Conservation (phyloP, 2,329 filamentous ascomycete species). For the Raffaelea ambrosiae region DNA sequence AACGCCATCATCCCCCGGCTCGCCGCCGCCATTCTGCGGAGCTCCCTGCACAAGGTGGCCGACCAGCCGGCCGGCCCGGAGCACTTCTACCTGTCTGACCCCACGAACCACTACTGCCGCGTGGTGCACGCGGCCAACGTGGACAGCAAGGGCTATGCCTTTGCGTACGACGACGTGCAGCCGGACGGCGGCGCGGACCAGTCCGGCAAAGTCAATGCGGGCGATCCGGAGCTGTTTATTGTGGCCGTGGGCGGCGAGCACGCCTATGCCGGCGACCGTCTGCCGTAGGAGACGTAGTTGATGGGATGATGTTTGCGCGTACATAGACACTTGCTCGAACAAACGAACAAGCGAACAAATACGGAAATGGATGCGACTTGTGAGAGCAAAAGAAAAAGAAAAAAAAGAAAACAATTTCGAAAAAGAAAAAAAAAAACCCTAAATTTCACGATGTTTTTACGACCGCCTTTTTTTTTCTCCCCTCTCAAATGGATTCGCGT, state of each 20-base stretch:
- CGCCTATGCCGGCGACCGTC: slow-evolving; percentile 17
- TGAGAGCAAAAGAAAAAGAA: neutral
- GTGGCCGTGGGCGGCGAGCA: slow-evolving; percentile 39
- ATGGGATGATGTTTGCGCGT: no score
- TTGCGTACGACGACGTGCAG: slow-evolving; percentile 54
- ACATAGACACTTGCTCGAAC: no score
- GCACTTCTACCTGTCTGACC: slow-evolving; percentile 28
- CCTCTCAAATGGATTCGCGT: no score
- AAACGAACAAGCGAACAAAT: no score
- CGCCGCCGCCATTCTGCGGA: slow-evolving; percentile 46
- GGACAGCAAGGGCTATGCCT: slow-evolving; percentile 49
- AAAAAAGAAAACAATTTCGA: no score
- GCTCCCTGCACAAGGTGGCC: slow-evolving; percentile 34
- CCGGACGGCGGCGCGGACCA: slow-evolving; percentile 41
- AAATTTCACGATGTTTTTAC: no score
- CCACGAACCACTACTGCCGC: slow-evolving; percentile 50
- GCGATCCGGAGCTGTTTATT: slow-evolving; percentile 37
- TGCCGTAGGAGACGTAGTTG: slow-evolving; percentile 9
- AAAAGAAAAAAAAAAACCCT: no score
- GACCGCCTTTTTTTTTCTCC: no score
- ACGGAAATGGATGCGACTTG: no score
- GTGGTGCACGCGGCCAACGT: slow-evolving; percentile 46
- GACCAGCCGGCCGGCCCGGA: slow-evolving; percentile 17
- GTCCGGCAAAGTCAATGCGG: slow-evolving; percentile 46
- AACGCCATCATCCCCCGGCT: slow-evolving; percentile 38